Evolutionary conservation across 2,329 filamentous ascomycete genomes (phyloP).

Genomic region (Cadophora luteo-olivacea): DNA sequence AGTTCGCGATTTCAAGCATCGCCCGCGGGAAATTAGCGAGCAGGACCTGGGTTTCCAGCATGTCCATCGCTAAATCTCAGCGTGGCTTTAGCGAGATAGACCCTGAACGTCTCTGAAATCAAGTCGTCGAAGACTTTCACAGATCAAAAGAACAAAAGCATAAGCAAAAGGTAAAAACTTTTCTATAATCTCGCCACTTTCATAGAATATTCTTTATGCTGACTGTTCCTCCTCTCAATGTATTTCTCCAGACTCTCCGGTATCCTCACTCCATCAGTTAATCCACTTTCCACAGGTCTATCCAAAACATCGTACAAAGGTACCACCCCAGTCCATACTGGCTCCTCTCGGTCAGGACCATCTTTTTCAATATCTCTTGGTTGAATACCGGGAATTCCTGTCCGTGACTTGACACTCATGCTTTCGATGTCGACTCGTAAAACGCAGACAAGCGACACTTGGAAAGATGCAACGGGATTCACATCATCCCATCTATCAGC

Average conservation of each 20-base stretch:
- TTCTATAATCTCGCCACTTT: neutral
- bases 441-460: conserved; percentile 13
- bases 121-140: neutral
- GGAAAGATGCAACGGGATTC: conserved; percentile 17
- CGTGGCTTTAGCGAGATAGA: neutral
- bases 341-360: conserved; percentile 2
- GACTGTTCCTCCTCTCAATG: neutral
- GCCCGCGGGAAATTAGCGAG: no score
- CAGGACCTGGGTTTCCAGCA: no score
- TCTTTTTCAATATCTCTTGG: conserved; percentile 11
- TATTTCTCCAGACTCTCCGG: neutral
- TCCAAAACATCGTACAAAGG: conserved; percentile 14
- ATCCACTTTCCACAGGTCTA: neutral
- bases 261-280: neutral
- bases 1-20: no score
- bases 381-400: conserved; percentile 13
- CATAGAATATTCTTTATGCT: neutral
- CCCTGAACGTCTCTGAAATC: neutral
- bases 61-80: neutral
- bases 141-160: neutral
- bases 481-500: conserved; percentile 19
- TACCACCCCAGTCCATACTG: conserved; percentile 2
- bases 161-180: neutral
- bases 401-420: conserved; percentile 8
- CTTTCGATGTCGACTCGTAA: conserved; percentile 8